These are phyloP conservation scores for Daldinia loculata DNA, from an alignment of 495 filamentous ascomycete species.

Conservation along the genomic window DNA sequence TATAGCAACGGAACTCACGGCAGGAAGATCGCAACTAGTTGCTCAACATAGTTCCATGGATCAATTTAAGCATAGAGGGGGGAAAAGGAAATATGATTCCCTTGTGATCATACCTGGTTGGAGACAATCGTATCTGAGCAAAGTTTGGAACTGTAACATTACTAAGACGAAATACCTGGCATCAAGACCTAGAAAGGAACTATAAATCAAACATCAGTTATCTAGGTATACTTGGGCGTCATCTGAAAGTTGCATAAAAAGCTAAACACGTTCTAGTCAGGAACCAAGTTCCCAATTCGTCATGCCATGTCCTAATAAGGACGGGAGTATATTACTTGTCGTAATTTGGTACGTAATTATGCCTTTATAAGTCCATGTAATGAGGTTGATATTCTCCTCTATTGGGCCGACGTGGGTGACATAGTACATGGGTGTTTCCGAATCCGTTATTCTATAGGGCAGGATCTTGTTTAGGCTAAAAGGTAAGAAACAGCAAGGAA, in stretches of 20 bases:
- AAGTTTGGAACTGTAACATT: not conserved
- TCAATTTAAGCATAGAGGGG: not conserved
- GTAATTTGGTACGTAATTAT: conserved; percentile 23
- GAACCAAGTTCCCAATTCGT: conserved; percentile 24
- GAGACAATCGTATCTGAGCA: not conserved
- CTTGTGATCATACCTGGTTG: not conserved
- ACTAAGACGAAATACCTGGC: not conserved
- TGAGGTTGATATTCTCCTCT: conserved; percentile 16
- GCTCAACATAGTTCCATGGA: not conserved
- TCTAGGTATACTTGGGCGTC: not conserved
- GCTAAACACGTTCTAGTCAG: conserved; percentile 1
- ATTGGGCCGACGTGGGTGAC: not conserved
- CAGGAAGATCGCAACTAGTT: not conserved
- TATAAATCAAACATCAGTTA: not conserved
- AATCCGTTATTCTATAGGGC: conserved; percentile 12
- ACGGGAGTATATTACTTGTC: conserved; percentile 11
- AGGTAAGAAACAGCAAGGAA: conserved; percentile 12
- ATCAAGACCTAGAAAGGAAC: not conserved
- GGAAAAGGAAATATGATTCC: not conserved
- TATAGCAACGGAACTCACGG: not conserved
- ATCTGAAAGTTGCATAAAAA: conserved; percentile 6
- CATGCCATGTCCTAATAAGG: conserved; percentile 19
- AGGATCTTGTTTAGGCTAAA: conserved; percentile 35
- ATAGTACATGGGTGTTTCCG: conserved; percentile 28
- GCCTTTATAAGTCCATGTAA: conserved; percentile 1